These are phyloP conservation scores for Vigna unguiculata DNA, from an alignment of 306 rosid species.

Conservation along the genomic window DNA sequence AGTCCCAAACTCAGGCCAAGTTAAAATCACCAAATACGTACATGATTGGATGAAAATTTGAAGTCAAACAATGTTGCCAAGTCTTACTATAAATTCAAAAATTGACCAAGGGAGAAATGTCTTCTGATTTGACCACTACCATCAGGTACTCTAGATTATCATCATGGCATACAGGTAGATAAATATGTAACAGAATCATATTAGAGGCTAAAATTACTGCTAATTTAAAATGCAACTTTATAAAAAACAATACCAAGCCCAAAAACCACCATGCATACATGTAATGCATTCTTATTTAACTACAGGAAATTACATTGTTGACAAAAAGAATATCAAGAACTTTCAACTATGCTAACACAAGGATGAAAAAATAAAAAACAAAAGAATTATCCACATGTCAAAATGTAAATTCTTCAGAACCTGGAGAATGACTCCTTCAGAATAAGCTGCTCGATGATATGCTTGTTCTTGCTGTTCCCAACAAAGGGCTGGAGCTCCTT, in stretches of 20 bases:
- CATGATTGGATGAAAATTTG: constrained; percentile 3
- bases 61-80: constrained; percentile 13
- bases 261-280: constrained; percentile 19
- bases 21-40: constrained; percentile 10
- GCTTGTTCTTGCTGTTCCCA: constrained; percentile 60
- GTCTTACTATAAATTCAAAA: constrained; percentile 28
- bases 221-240: constrained; percentile 25
- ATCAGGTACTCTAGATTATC: constrained; percentile 1
- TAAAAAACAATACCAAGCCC: background rate
- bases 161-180: constrained; percentile 9
- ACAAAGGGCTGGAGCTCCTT: constrained; percentile 54
- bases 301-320: constrained; percentile 29
- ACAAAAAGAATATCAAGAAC: constrained; percentile 16
- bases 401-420: constrained; percentile 51
- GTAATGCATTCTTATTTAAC: constrained; percentile 23
- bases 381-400: constrained; percentile 29
- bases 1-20: background rate
- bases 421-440: constrained; percentile 88
- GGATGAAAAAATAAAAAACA: constrained; percentile 27
- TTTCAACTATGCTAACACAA: constrained; percentile 21
- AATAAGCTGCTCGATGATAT: constrained; percentile 69
- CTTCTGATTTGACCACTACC: constrained; percentile 3
- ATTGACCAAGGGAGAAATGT: constrained; percentile 1
- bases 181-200: constrained; percentile 2
- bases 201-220: background rate